Evolutionary conservation across 306 rosid species (phyloP), one percentile per base, ranked within the genome.

Genomic region (Vicia villosa): DNA sequence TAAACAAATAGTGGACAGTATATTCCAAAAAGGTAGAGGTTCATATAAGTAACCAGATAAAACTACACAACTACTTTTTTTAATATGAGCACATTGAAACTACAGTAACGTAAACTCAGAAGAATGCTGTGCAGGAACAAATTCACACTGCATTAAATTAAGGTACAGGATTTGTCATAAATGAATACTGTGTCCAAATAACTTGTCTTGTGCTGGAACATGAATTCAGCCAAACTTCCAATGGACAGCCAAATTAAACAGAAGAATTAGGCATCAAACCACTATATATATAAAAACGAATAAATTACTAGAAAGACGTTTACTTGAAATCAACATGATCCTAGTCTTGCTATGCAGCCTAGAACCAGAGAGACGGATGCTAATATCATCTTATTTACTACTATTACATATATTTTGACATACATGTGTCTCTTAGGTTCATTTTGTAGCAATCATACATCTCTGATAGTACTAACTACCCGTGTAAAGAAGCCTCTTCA

Each of bases 301-400:
- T 14, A 56, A 56, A 14, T 56, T 28, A 56, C 66, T 16, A 34
- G 5, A 36, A 11, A 20, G 11, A 16, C 28, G 14, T n/a, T 54
- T 45, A 37, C 24, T 70, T 15, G 32, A 49, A 46, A 14, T 43
- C 16, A 38, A 49, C 54, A 22, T 15, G 63, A 24, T 30, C 61
- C 11, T 8, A 15, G 34, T 54, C 57, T n/a, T 43, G 49, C 50
- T n/a, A 79, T 73, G 71, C 70, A 38, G n/a, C 30, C 15, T 20
- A 10, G 15, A 22, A 56, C 37, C 62, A 56, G 62, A 56, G 62
- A 56, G 20, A 26, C 60, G 28, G 67, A 12, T 65, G 24, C 50
- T 59, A 62, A 37, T 30, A 28, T 59, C 74, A 79, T 57, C 67
- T 73, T 75, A 77, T 71, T 71, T 43, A 56, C 61, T 49, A 71